phyloP scores from a whole-genome alignment of 2,329 filamentous ascomycete species.

The Clathrospora elynae region DNA sequence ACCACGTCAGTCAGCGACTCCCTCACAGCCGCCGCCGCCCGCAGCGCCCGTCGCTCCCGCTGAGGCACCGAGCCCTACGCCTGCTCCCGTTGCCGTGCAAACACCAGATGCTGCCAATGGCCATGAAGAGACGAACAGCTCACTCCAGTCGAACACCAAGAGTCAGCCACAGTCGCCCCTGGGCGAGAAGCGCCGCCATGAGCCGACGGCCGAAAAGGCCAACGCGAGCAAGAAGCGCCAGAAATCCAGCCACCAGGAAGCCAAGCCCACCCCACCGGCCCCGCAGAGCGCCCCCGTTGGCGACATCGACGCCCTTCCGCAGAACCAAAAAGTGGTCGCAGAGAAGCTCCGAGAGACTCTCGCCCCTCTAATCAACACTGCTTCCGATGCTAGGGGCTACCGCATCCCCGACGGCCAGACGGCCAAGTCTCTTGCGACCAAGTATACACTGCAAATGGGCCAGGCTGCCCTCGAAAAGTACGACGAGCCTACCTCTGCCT shows the following conservation, averaged over 20 bases:
- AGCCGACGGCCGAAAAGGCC: slow-evolving; percentile 40
- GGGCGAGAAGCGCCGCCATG: slow-evolving; percentile 47
- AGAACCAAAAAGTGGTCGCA: slow-evolving; percentile 71
- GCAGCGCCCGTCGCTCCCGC: no score
- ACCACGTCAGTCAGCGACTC: slow-evolving; percentile 23
- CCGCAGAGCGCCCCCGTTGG: slow-evolving; percentile 12
- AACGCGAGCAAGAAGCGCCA: slow-evolving; percentile 43
- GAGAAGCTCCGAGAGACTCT: slow-evolving; percentile 74
- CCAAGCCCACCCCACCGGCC: slow-evolving; percentile 25
- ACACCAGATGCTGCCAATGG: slow-evolving; percentile 32
- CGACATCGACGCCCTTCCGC: slow-evolving; percentile 56
- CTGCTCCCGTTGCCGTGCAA: slow-evolving; percentile 14
- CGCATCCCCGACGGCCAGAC: slow-evolving; percentile 67
- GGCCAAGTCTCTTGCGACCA: slow-evolving; percentile 68
- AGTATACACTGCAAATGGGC: slow-evolving; percentile 79
- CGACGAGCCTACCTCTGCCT: slow-evolving; percentile 53
- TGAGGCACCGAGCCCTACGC: slow-evolving; percentile 20
- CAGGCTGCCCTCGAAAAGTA: slow-evolving; percentile 64
- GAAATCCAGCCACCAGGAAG: slow-evolving; percentile 43
- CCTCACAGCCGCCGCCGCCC: slow-evolving; percentile 19
- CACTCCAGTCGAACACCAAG: slow-evolving; percentile 15
- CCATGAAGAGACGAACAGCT: slow-evolving; percentile 26
- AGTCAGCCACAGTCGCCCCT: slow-evolving; percentile 43
- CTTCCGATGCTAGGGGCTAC: slow-evolving; percentile 69
- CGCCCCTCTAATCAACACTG: slow-evolving; percentile 65